Base-by-base conservation (phyloP, 441 rosid genomes). In the Theobroma grandiflorum region DNA sequence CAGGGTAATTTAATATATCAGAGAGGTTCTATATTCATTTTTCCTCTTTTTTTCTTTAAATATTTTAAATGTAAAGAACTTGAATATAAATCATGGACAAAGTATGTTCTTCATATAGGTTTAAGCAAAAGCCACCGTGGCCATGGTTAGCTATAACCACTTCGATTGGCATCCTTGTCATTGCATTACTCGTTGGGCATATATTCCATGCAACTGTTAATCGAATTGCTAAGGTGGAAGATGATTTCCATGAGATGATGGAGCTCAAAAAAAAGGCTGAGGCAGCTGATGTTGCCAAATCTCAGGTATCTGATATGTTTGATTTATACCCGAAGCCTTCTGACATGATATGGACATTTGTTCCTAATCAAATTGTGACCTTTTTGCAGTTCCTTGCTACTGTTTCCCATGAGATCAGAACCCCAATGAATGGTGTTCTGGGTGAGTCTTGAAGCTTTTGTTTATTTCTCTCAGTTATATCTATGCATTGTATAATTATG, bases 381-480 rank as follows among this genome's bases (percentile, higher is more conserved):
- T 63, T 81, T 62, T 5, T 91, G 85, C 86, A 95, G 98, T 95
- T 95, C 85, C 99, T 95, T 85, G 99, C 99, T 66, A 95, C 99
- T 18, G 98, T 95, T 84, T 95, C 99, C 69, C 99, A 95, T 82
- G 99, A 95, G 90, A 95, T 94, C 85, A 87, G 98, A 83, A 95
- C 99, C 77, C 99, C 99, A 52, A 94, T 95, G 98, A 95, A 95
- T 85, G 98, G 99, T 76, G 98, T 95, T 85, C 89, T 95, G 79
- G 99, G 99, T 94, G 83, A 89, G 97, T 83, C 79, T 79, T 57
- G 42, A 78, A 66, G 66, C 62, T 71, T 8, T 67, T 67, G 18
- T 76, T 68, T 50, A 33, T 42, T 67, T 37, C 16, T 67, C 33
- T 40, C 47, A 75, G n/a, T 45, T 35, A 45, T 52, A 8, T 11